Conservation (phyloP, 495 filamentous ascomycete species). For the Aspergillus cristatus region DNA sequence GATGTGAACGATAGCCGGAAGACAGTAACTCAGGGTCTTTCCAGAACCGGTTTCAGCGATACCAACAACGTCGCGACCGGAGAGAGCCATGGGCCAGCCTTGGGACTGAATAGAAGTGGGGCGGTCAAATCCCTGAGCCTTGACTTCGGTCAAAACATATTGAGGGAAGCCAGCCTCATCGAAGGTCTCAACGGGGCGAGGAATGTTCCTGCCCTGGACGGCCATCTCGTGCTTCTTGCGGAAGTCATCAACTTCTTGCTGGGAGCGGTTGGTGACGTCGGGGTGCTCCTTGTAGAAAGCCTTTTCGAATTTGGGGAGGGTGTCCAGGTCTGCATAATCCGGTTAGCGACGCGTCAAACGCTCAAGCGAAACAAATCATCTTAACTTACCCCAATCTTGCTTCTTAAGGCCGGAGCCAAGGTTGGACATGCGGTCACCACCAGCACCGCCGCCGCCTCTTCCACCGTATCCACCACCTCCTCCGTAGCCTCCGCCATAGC, state of each 20-base stretch:
- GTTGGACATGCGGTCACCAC: slow-evolving; percentile 88
- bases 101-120: slow-evolving; percentile 97
- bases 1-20: slow-evolving; percentile 98
- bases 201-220: slow-evolving; percentile 66
- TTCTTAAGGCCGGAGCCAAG: slow-evolving; percentile 78
- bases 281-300: slow-evolving; percentile 96
- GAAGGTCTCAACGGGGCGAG: slow-evolving; percentile 89
- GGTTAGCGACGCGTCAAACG: slow-evolving; percentile 18
- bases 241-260: slow-evolving; percentile 77
- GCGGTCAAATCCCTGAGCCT: slow-evolving; percentile 86
- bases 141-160: slow-evolving; percentile 97
- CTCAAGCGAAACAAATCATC: neutral
- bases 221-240: slow-evolving; percentile 72
- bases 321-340: slow-evolving; percentile 50
- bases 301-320: slow-evolving; percentile 95
- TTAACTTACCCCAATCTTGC: slow-evolving; percentile 71
- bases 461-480: slow-evolving; percentile 28
- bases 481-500: slow-evolving; percentile 32
- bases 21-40: slow-evolving; percentile 97
- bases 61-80: slow-evolving; percentile 96
- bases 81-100: slow-evolving; percentile 98
- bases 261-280: slow-evolving; percentile 61
- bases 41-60: slow-evolving; percentile 98
- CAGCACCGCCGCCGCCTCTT: slow-evolving; percentile 43
- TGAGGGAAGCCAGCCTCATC: slow-evolving; percentile 94